Evolutionary conservation across 352 stramenopile species (phyloP).

Genomic region (Phytophthora meadii): DNA sequence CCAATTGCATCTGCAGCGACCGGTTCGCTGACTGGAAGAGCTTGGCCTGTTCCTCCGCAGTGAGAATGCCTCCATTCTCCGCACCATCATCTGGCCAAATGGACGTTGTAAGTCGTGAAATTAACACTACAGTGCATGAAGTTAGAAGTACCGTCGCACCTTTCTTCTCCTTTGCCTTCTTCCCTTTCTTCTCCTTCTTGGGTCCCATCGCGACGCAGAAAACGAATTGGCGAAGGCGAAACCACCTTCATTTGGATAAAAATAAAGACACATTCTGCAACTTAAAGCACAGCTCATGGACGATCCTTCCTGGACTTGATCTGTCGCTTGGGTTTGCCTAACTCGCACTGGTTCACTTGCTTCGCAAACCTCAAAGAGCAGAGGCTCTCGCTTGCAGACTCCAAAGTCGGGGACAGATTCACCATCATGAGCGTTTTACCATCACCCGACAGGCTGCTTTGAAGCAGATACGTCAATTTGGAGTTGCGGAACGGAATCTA

Average conservation of each 20-base stretch:
- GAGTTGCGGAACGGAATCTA: slow-evolving; percentile 98
- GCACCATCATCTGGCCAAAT: slow-evolving; percentile 79
- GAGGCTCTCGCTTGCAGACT: slow-evolving; percentile 96
- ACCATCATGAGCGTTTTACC: slow-evolving; percentile 99
- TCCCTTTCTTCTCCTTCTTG: slow-evolving; percentile 79
- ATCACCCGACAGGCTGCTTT: slow-evolving; percentile 97
- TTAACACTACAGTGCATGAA: too few relatives aligned
- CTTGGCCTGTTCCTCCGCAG: slow-evolving; percentile 85
- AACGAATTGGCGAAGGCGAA: slow-evolving; percentile 24
- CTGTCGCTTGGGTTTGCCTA: slow-evolving; percentile 95
- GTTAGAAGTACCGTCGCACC: slow-evolving; percentile 23
- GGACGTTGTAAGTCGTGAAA: too few relatives aligned
- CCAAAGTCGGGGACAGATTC: slow-evolving; percentile 96
- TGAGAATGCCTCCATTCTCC: slow-evolving; percentile 77
- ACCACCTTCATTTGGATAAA: slow-evolving; percentile 39
- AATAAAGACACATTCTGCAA: slow-evolving; percentile 22
- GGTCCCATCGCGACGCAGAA: slow-evolving; percentile 50
- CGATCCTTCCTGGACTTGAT: slow-evolving; percentile 81
- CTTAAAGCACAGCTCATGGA: slow-evolving; percentile 15
- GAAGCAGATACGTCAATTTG: slow-evolving; percentile 98
- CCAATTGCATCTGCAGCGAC: slow-evolving; percentile 90
- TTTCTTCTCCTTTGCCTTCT: slow-evolving; percentile 83
- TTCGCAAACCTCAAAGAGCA: slow-evolving; percentile 98
- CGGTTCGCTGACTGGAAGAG: slow-evolving; percentile 85
- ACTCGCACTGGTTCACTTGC: slow-evolving; percentile 97